A percentile compares a stretch with the other conserved stretches of the same genome.
phyloP scores from a whole-genome alignment of 352 stramenopile genomes.

The Phytophthora kernoviae region DNA sequence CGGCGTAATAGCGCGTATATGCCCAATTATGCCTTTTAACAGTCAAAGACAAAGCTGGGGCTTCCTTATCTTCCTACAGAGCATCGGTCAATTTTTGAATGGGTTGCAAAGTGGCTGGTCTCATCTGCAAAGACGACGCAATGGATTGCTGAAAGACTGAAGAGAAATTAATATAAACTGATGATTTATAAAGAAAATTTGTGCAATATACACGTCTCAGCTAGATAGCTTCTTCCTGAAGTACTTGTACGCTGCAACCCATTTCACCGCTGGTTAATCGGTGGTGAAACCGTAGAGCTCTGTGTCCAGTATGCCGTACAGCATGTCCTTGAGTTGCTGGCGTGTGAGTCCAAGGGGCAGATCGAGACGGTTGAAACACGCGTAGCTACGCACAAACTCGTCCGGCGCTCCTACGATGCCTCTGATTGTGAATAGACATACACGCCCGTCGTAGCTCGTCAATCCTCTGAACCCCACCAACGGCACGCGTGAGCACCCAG shows the following conservation, averaged over 20 bases:
- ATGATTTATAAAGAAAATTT: neutral
- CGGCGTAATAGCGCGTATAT: too few species aligned
- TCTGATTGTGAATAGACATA: conserved; percentile 77
- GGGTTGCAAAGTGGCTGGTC: neutral
- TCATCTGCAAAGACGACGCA: too few species aligned
- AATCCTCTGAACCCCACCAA: conserved; percentile 74
- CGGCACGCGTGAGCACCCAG: conserved; percentile 78
- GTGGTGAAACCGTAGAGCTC: conserved; percentile 75
- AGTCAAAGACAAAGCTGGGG: too few species aligned
- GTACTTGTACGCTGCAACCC: neutral
- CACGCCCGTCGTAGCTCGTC: conserved; percentile 79
- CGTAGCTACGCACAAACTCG: conserved; percentile 69
- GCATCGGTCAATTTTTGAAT: too few species aligned
- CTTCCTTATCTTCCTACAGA: too few species aligned
- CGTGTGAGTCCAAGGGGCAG: conserved; percentile 92
- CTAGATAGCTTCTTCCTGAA: neutral
- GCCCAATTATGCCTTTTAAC: too few species aligned
- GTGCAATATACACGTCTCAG: neutral
- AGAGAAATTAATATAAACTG: neutral
- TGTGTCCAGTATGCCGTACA: conserved; percentile 65
- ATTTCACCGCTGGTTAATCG: conserved; percentile 24
- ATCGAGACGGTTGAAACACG: conserved; percentile 92
- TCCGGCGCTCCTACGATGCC: conserved; percentile 42
- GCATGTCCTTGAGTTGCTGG: conserved; percentile 68
- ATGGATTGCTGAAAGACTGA: neutral